phyloP scores from a whole-genome alignment of 192 early-diverging fungal species.

The Podochytrium sp. region DNA sequence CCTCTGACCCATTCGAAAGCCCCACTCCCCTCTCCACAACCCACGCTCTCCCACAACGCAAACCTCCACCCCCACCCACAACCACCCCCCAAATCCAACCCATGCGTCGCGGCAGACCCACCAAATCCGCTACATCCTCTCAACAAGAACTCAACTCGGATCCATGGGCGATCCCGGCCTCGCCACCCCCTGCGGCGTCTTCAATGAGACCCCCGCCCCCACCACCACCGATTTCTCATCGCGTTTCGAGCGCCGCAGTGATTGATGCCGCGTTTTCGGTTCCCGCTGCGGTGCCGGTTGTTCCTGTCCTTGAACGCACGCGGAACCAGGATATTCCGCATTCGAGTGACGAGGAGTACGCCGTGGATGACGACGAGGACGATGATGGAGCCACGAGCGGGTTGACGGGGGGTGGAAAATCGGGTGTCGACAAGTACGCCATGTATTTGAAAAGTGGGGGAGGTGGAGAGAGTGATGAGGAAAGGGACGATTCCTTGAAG shows the following conservation, averaged over 20 bases:
- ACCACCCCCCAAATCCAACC: constrained; percentile 60
- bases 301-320: no score
- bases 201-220: background rate
- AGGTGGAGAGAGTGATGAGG: background rate
- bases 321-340: background rate
- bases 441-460: constrained; percentile 4
- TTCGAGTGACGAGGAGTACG: background rate
- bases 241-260: background rate
- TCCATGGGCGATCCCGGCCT: background rate
- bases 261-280: no score
- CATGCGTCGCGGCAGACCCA: constrained; percentile 90
- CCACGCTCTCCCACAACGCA: constrained; percentile 26
- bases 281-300: no score
- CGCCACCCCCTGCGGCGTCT: background rate
- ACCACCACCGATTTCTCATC: no score
- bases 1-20: background rate
- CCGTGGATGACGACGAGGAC: background rate
- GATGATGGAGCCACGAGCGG: constrained; percentile 1
- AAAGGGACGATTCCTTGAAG: background rate
- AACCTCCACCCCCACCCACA: constrained; percentile 33
- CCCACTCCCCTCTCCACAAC: constrained; percentile 1
- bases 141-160: background rate
- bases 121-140: background rate
- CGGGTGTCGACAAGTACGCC: constrained; percentile 14
- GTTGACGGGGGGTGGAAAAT: background rate